Evolutionary conservation across 225 moss, liverwort and hornwort species (phyloP), one percentile per base, ranked within the genome.

Genomic region (Lunularia cruciata): DNA sequence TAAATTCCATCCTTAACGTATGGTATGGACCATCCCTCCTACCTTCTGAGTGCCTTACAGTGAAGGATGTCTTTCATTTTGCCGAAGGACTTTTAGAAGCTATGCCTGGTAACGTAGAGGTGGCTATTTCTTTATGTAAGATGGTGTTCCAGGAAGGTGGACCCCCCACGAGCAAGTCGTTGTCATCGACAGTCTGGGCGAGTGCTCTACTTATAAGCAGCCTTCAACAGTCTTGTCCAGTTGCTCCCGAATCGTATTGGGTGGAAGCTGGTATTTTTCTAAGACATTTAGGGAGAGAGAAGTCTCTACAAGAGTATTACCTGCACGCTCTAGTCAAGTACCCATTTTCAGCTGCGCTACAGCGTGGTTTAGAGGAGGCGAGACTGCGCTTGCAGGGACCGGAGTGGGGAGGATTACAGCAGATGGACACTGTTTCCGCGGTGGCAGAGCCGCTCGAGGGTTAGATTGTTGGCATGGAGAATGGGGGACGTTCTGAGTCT

Each of bases 51-150:
- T 34, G 54, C 23, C 27, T 48, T 47, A 34, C 65, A 3, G 57
- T 72, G 47, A 89, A 86, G 74, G 80, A 85, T 34, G 76, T 84
- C 39, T 84, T 75, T 33, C 63, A 67, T 73, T 77, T 92, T 68
- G 84, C 87, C 22, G 92, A 87, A 86, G 86, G 85, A 64, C 63
- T 92, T 57, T 67, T 92, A 72, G 87, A 86, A 65, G 80, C 72
- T 30, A 72, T 86, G 57, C 92, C 92, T 58, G 89, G 87, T n/a
- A 92, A 92, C 66, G 72, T 86, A 14, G 84, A 70, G 46, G 74
- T 92, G 69, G 65, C 83, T 15, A 75, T 78, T 38, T 77, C 79
- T 64, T 59, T 92, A 65, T 86, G 72, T 75, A 74, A 81, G 74
- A 70, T 74, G 45, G 78, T 84, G 47, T 46, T 67, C 40, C 43